Evolutionary conservation across 2,329 filamentous ascomycete species (phyloP).

Genomic region (Ustilaginoidea virens): DNA sequence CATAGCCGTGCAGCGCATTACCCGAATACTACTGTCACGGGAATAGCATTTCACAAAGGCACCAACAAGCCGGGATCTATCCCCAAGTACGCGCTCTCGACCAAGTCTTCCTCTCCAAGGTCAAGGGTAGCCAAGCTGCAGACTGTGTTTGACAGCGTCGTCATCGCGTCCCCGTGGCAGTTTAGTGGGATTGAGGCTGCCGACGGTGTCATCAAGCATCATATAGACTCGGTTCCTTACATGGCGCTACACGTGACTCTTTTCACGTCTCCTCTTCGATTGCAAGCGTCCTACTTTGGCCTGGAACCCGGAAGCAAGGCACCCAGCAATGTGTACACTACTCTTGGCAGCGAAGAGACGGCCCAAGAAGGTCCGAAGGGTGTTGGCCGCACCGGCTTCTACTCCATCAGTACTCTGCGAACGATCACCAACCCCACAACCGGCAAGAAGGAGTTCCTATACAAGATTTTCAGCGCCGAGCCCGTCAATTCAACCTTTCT

Average conservation of each 20-base stretch:
- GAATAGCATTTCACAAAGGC: conserved; percentile 36
- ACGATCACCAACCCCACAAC: conserved; percentile 45
- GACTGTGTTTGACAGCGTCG: conserved; percentile 57
- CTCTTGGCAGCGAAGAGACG: conserved; percentile 47
- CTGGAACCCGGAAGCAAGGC: conserved; percentile 39
- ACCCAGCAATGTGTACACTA: conserved; percentile 71
- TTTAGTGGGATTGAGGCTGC: conserved; percentile 54
- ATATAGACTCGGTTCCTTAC: conserved; percentile 71
- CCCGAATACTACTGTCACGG: conserved; percentile 52
- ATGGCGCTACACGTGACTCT: conserved; percentile 78
- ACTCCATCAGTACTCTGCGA: conserved; percentile 64
- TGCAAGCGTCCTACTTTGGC: conserved; percentile 61
- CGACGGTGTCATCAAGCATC: conserved; percentile 49
- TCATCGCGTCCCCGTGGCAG: conserved; percentile 75
- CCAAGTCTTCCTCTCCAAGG: conserved; percentile 11
- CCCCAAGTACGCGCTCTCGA: conserved; percentile 32
- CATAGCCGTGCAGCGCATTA: conserved; percentile 43
- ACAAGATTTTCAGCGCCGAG: conserved; percentile 50
- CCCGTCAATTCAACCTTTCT: conserved; percentile 37
- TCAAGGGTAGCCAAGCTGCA: conserved; percentile 23
- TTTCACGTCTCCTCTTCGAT: conserved; percentile 60
- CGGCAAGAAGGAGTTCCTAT: conserved; percentile 36
- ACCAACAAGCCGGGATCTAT: conserved; percentile 20
- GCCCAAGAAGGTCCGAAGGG: conserved; percentile 34
- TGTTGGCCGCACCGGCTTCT: conserved; percentile 65